These are phyloP conservation scores for Suillus alpinus DNA, from an alignment of 768 basidiomycete species.

Conservation along the genomic window DNA sequence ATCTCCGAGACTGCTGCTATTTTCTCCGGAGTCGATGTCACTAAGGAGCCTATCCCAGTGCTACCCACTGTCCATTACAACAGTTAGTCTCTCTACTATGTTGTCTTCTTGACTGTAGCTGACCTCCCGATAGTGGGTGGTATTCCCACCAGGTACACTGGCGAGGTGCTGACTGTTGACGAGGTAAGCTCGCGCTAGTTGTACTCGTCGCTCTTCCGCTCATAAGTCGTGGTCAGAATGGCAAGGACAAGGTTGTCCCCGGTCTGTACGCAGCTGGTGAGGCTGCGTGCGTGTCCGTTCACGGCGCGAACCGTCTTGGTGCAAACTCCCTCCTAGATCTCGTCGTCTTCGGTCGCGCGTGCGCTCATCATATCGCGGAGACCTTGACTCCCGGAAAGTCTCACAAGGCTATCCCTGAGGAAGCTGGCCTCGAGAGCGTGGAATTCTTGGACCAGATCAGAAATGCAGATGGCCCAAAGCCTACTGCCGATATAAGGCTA, in stretches of 20 bases:
- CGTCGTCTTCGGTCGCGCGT: slow-evolving; percentile 99
- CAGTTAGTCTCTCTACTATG: slow-evolving; percentile 53
- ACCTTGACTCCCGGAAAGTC: slow-evolving; percentile 86
- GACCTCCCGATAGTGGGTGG: slow-evolving; percentile 76
- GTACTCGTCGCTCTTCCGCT: not conserved
- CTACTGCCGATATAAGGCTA: slow-evolving; percentile 87
- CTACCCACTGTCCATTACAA: slow-evolving; percentile 99
- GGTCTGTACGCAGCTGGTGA: slow-evolving; percentile 98
- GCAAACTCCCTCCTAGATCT: slow-evolving; percentile 99
- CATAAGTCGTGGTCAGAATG: slow-evolving; percentile 42
- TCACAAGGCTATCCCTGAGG: slow-evolving; percentile 83
- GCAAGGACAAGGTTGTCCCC: slow-evolving; percentile 92
- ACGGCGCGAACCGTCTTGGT: slow-evolving; percentile 98
- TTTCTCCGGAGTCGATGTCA: slow-evolving; percentile 98
- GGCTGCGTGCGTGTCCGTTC: slow-evolving; percentile 97
- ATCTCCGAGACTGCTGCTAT: slow-evolving; percentile 99
- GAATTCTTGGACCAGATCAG: slow-evolving; percentile 89
- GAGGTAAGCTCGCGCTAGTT: slow-evolving; percentile 34
- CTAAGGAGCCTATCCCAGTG: slow-evolving; percentile 99
- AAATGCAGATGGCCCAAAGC: slow-evolving; percentile 73
- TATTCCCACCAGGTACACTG: slow-evolving; percentile 98
- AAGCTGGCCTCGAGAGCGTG: slow-evolving; percentile 81
- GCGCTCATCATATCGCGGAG: slow-evolving; percentile 95
- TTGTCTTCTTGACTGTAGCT: not conserved
- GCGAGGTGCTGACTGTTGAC: slow-evolving; percentile 90